Evolutionary conservation across 2,329 filamentous ascomycete species (phyloP), one percentile per base, ranked within the genome.

Genomic region (Simplicillium sp.): DNA sequence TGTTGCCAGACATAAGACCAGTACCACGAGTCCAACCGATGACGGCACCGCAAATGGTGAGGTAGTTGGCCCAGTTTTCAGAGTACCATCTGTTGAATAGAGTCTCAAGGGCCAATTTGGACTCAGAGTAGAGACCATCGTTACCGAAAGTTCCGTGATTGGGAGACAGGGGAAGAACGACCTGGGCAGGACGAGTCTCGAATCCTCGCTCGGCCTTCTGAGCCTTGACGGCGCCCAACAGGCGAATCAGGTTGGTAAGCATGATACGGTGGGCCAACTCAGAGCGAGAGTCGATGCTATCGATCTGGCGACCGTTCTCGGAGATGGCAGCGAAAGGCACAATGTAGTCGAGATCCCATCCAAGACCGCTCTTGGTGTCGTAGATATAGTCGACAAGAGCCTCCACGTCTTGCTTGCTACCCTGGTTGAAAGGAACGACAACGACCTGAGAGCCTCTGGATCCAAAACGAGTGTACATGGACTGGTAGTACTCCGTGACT

Each of bases 21-120:
- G 92, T 98, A 50, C 90, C 92, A 68, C 92, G 90, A 52, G 92
- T 98, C 92, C 92, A 98, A 47, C 92, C 92, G 59, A 98, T 98
- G 63, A 97, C 87, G 47, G 90, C 90, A 70, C 92, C 92, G 54
- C 92, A 98, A 53, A 98, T 92, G 45, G 90, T 97, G 54, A 98
- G 87, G 70, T 94, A 98, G 68, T 90, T 90, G 50, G 80, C 83
- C 92, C 92, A 98, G 69, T 80, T 89, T 69, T 98, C 92, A 0
- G 92, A 94, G 65, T 94, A 84, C 92, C 92, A 98, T 52, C 92
- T 80, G 70, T 95, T 96, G 78, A 98, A 97, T 31, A 98, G 77
- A 4, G 92, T 97, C 73, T 98, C 92, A 8, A 98, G 75, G 34
- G 84, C 92, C 44, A 98, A 82, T 70, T 98, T 98, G 37, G 92